Evolutionary conservation across 148 eudicot genomes (phyloP), one percentile per base, ranked within the genome.

Genomic region (Rheum nobile): DNA sequence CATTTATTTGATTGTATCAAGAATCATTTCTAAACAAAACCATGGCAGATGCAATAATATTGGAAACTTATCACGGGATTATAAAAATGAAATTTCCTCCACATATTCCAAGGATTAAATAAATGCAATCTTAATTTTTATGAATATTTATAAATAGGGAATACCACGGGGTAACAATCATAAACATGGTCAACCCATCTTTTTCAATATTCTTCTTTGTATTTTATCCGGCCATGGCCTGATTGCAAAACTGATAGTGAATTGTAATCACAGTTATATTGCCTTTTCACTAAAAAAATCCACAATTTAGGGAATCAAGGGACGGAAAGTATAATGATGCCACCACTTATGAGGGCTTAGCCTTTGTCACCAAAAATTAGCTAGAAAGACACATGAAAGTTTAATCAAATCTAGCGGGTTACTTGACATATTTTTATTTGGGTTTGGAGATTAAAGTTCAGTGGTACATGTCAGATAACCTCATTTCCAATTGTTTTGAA

Each of bases 31-130:
- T 63, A 31, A 29, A 31, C 21, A 31, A 26, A 9, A 29, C 13
- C 39, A 32, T 63, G 37, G 38, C 38, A 63, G 68, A 63, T 63
- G 38, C 68, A 31, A 63, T 63, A 57, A n/a, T 8, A 57, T 57
- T 52, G 26, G 24, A 50, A 50, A 50, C 57, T 50, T 14, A 26
- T 26, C 31, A 63, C 21, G 68, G 38, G 68, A 31, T 63, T 63
- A 63, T 63, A 29, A 63, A 63, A 31, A 12, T 31, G 68, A 63
- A 61, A 61, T 61, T 61, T 61, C 19, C 38, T 61, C 68, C n/a
- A 14, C 68, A 61, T 31, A 28, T 61, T 28, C 37, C 68, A 29
- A 61, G 37, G 34, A 28, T 28, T 29, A 28, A 26, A 28, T 55
- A 28, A 28, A 9, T 11, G 35, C 34, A 59, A 13, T 54, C 65